Conservation (phyloP, 495 filamentous ascomycete genomes). For the Aspergillus ellipticus region DNA sequence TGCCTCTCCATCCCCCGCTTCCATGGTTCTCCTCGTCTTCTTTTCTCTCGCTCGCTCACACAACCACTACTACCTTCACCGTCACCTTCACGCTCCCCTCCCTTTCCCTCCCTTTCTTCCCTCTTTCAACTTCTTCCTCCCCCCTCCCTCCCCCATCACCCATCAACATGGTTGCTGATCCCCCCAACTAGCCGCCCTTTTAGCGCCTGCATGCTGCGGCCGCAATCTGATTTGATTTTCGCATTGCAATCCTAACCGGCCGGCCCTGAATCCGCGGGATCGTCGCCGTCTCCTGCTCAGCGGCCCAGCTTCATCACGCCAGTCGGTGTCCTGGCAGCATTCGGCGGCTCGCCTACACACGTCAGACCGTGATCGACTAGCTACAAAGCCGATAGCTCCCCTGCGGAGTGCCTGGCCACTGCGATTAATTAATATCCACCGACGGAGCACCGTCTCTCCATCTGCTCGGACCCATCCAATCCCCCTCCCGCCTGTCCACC, state of each 20-base stretch:
- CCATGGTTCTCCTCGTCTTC: not conserved
- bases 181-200: not conserved
- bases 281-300: not conserved
- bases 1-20: constrained; percentile 2
- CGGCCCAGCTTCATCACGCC: too few species aligned
- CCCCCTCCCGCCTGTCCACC: not conserved
- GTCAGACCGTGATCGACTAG: not conserved
- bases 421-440: not conserved
- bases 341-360: not conserved
- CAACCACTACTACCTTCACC: not conserved
- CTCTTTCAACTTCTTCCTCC: not conserved
- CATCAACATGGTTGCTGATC: not conserved
- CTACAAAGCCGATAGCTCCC: not conserved
- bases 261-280: not conserved
- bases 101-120: not conserved
- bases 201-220: not conserved
- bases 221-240: not conserved
- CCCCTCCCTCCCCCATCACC: not conserved
- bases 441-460: not conserved
- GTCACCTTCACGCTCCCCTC: not conserved
- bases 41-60: not conserved
- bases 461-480: not conserved
- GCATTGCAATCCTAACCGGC: not conserved
- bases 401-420: not conserved
- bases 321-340: not conserved